Conservation (phyloP, 2,329 filamentous ascomycete genomes). For the Purpureocillium lavendulum region DNA sequence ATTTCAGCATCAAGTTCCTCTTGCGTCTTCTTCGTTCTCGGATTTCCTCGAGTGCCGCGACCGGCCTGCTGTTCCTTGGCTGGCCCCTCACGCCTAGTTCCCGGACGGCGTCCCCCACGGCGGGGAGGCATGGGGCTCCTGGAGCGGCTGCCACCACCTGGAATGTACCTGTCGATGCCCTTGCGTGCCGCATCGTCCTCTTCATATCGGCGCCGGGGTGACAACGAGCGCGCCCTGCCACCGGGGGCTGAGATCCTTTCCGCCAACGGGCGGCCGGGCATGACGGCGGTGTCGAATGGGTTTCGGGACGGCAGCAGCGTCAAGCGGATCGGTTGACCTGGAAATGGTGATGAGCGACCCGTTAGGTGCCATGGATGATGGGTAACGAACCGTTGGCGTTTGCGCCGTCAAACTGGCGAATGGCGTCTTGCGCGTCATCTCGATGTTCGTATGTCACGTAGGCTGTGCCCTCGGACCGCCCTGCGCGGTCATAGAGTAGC, state of each 20-base stretch:
- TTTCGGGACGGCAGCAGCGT: slow-evolving; percentile 54
- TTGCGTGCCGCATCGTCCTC: slow-evolving; percentile 54
- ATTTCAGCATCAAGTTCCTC: slow-evolving; percentile 95
- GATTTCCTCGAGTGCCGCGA: slow-evolving; percentile 32
- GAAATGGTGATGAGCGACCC: not conserved
- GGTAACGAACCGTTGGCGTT: slow-evolving; percentile 64
- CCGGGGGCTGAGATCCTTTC: slow-evolving; percentile 51
- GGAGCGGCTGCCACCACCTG: slow-evolving; percentile 45
- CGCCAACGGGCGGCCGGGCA: slow-evolving; percentile 48
- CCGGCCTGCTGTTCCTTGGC: slow-evolving; percentile 24
- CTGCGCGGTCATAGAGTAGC: slow-evolving; percentile 77
- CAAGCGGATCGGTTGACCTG: slow-evolving; percentile 73
- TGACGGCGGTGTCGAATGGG: slow-evolving; percentile 46
- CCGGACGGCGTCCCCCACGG: slow-evolving; percentile 43
- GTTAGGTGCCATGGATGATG: not conserved
- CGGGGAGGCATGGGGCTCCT: slow-evolving; percentile 52
- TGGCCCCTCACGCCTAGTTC: slow-evolving; percentile 33
- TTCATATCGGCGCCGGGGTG: slow-evolving; percentile 36
- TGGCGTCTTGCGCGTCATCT: slow-evolving; percentile 64
- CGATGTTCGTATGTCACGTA: slow-evolving; percentile 70
- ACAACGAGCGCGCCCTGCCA: slow-evolving; percentile 55
- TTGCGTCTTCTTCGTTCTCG: slow-evolving; percentile 73
- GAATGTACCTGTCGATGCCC: slow-evolving; percentile 73
- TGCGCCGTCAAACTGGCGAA: slow-evolving; percentile 77
- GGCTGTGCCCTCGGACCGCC: slow-evolving; percentile 77